A percentile compares a stretch with the other conserved stretches of the same genome.
Conservation (phyloP, 1,139 yeast genomes). For the Ogataea hybrid region DNA sequence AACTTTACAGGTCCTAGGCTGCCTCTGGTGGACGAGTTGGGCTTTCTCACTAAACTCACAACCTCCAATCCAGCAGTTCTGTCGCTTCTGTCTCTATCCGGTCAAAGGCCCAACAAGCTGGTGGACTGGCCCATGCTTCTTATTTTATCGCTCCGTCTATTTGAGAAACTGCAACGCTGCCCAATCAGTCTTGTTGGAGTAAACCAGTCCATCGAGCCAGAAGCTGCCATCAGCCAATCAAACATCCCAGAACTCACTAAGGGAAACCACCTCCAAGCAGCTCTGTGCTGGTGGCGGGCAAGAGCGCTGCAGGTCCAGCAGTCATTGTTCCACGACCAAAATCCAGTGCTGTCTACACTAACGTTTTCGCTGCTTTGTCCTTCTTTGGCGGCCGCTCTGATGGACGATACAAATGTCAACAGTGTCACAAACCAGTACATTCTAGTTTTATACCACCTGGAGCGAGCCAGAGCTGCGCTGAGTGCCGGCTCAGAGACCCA, state of each 20-base stretch:
- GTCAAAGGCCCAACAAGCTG: constrained; percentile 63
- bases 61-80: constrained; percentile 20
- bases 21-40: constrained; percentile 32
- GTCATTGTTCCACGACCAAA: constrained; percentile 59
- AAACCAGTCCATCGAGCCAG: constrained; percentile 22
- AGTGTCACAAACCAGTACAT: constrained; percentile 32
- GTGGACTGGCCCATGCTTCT: constrained; percentile 54
- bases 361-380: constrained; percentile 41
- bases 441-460: constrained; percentile 55
- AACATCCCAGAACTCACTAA: constrained; percentile 17
- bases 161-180: constrained; percentile 47
- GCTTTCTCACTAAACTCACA: constrained; percentile 23
- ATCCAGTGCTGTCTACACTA: constrained; percentile 43
- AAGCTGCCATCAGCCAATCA: constrained; percentile 25
- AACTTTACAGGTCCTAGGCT: constrained; percentile 85
- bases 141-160: constrained; percentile 45
- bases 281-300: constrained; percentile 70
- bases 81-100: constrained; percentile 48
- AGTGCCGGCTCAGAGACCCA: constrained; percentile 61
- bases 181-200: constrained; percentile 33
- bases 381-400: constrained; percentile 37
- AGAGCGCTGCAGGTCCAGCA: constrained; percentile 63
- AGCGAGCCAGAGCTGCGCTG: constrained; percentile 60
- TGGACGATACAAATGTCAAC: constrained; percentile 26
- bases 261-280: constrained; percentile 40